Conservation (phyloP, 2,329 filamentous ascomycete genomes). For the Herpotrichia juniperi region DNA sequence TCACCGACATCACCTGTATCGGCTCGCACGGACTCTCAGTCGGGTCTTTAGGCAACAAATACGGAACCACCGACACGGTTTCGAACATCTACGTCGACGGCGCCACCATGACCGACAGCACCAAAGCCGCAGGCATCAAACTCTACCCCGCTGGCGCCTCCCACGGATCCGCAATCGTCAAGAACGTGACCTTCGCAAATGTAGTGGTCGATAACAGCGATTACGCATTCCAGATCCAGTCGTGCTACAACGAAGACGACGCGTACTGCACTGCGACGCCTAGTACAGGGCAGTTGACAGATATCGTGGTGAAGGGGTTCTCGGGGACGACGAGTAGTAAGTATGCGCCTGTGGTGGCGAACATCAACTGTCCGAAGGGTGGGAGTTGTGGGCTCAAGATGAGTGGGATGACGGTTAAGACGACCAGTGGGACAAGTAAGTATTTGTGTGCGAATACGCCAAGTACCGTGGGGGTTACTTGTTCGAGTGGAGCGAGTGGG, state of each 20-base stretch:
- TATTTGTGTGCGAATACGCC: conserved; percentile 13
- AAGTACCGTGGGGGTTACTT: conserved; percentile 5
- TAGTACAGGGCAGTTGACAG: conserved; percentile 6
- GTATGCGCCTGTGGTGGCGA: conserved; percentile 7
- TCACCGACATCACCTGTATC: conserved; percentile 50
- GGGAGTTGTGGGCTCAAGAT: conserved; percentile 12
- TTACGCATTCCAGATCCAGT: conserved; percentile 12
- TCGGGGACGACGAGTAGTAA: conserved; percentile 8
- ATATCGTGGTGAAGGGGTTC: conserved; percentile 13
- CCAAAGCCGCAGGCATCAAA: conserved; percentile 57
- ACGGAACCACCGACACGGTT: conserved; percentile 47
- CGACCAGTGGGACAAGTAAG: conserved; percentile 3
- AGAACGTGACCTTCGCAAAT: conserved; percentile 12
- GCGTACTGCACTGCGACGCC: conserved; percentile 8
- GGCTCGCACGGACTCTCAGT: conserved; percentile 49
- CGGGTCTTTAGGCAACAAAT: conserved; percentile 50
- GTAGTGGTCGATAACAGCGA: conserved; percentile 7
- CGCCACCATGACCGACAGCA: conserved; percentile 49
- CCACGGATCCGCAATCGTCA: conserved; percentile 34
- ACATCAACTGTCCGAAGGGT: conserved; percentile 10
- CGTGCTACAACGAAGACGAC: conserved; percentile 11
- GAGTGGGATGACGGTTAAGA: conserved; percentile 7
- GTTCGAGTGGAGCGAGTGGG: conserved; percentile 4
- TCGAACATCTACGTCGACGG: conserved; percentile 50
- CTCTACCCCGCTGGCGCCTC: conserved; percentile 48